Conservation (phyloP, 768 basidiomycete genomes). For the Epithele typhae region DNA sequence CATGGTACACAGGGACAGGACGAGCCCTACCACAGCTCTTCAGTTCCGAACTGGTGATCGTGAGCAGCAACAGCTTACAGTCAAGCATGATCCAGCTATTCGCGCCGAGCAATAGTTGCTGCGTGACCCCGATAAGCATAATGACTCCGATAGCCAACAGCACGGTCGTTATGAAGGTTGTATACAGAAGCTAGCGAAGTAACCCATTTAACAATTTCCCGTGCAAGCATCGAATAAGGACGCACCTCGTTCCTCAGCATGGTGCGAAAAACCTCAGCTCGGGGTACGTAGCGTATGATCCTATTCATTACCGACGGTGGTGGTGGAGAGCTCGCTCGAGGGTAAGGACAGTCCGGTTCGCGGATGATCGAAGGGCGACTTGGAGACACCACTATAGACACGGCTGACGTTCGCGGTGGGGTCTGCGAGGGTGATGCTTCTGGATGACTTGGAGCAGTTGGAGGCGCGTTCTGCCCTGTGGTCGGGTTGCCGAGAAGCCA, state of each 20-base stretch:
- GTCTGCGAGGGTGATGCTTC: constrained; percentile 13
- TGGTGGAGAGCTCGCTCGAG: constrained; percentile 13
- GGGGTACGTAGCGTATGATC: constrained; percentile 45
- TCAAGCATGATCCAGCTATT: constrained; percentile 51
- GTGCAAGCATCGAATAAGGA: neutral
- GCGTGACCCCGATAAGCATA: constrained; percentile 46
- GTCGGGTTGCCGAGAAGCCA: no score
- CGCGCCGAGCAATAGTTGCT: constrained; percentile 40
- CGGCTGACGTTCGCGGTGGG: constrained; percentile 13
- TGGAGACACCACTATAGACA: constrained; percentile 4
- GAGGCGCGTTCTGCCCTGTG: no score
- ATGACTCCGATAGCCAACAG: constrained; percentile 46
- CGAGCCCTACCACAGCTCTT: constrained; percentile 48
- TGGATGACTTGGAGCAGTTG: no score
- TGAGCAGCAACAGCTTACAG: constrained; percentile 42
- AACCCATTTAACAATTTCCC: no score
- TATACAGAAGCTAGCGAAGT: constrained; percentile 44
- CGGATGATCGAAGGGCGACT: constrained; percentile 7
- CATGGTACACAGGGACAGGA: constrained; percentile 52
- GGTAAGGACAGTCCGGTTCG: neutral
- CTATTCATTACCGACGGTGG: constrained; percentile 30
- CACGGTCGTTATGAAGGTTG: constrained; percentile 46
- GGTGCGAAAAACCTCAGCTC: constrained; percentile 48
- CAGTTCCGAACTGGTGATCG: no score
- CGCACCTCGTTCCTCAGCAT: constrained; percentile 64